phyloP scores from a whole-genome alignment of 768 basidiomycete species.

The Auricularia sp. region DNA sequence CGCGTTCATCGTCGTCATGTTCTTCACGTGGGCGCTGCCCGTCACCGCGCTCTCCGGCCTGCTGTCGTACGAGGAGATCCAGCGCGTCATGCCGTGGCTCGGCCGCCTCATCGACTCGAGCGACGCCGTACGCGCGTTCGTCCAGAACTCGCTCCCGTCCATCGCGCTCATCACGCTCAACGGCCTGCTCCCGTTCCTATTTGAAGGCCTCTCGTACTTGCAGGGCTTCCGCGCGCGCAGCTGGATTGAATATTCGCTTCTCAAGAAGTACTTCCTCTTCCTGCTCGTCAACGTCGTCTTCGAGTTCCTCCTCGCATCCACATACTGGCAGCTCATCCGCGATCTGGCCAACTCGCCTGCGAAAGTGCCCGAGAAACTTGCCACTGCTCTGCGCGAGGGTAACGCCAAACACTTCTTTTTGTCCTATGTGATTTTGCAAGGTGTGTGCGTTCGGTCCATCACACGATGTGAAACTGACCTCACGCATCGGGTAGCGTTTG shows the following conservation, averaged over 20 bases:
- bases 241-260: constrained; percentile 84
- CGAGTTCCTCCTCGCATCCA: constrained; percentile 85
- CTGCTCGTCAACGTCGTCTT: constrained; percentile 87
- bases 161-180: constrained; percentile 87
- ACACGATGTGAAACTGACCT: background rate
- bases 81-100: constrained; percentile 81
- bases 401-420: constrained; percentile 79
- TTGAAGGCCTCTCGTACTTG: constrained; percentile 90
- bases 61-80: constrained; percentile 88
- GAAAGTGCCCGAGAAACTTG: constrained; percentile 89
- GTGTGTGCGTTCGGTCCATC: constrained; percentile 21
- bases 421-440: constrained; percentile 78
- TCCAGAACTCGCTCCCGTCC: constrained; percentile 90
- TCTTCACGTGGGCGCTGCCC: constrained; percentile 90
- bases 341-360: constrained; percentile 90
- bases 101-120: constrained; percentile 76
- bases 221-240: constrained; percentile 86
- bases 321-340: constrained; percentile 82
- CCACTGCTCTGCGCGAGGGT: constrained; percentile 68
- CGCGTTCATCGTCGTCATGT: constrained; percentile 53
- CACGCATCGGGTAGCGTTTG: constrained; percentile 45
- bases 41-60: constrained; percentile 79
- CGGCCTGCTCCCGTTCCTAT: constrained; percentile 73
- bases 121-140: constrained; percentile 69
- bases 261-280: constrained; percentile 96